Percentiles rank a stretch among this genome's conserved stretches.
These are phyloP conservation scores for Tricholoma matsutake DNA, from an alignment of 768 basidiomycete genomes.

Conservation along the genomic window DNA sequence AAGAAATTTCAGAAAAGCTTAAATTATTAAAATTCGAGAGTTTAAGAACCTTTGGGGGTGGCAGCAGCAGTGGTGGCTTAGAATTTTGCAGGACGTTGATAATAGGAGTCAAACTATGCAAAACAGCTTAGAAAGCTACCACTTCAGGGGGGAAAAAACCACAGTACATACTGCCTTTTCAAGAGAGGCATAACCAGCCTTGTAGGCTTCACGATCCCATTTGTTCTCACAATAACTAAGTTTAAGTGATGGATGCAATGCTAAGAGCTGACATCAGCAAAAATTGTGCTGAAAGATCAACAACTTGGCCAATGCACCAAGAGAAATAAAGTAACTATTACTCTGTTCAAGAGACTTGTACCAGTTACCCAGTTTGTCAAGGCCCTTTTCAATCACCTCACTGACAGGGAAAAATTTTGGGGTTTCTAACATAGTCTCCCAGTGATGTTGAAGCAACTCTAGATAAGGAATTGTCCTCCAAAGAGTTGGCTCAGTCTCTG, in stretches of 20 bases:
- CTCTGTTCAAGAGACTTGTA: slow-evolving; percentile 18
- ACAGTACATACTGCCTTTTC: not conserved
- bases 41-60: not conserved
- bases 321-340: slow-evolving; percentile 22
- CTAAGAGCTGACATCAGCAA: slow-evolving; percentile 14
- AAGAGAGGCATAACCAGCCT: not conserved
- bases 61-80: not conserved
- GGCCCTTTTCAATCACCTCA: slow-evolving; percentile 18
- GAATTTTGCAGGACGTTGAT: not conserved
- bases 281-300: not conserved
- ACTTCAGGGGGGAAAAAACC: not conserved
- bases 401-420: slow-evolving; percentile 16
- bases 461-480: no score
- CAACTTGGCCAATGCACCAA: slow-evolving; percentile 16
- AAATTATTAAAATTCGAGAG: not conserved
- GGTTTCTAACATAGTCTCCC: not conserved
- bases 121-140: not conserved
- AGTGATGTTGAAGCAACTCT: no score
- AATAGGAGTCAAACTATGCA: not conserved
- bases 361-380: slow-evolving; percentile 26
- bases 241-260: slow-evolving; percentile 7
- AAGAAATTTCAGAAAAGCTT: not conserved
- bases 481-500: no score
- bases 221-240: not conserved
- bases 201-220: not conserved